These are phyloP conservation scores for Xylaria sp. DNA, from an alignment of 2,329 filamentous ascomycete species.

Conservation along the genomic window DNA sequence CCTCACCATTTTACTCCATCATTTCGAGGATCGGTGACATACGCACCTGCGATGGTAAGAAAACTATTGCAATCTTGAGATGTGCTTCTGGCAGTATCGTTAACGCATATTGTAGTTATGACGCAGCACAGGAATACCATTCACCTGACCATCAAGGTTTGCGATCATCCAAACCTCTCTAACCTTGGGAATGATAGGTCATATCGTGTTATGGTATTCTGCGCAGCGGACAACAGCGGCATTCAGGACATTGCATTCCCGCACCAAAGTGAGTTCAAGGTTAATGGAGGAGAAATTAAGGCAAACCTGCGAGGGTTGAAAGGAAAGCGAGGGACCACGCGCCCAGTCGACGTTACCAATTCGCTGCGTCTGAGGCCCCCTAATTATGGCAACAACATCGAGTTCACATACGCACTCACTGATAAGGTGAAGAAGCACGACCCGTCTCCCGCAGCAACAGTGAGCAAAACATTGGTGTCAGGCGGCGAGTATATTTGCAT, in stretches of 20 bases:
- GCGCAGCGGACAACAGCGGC: slow-evolving; percentile 72
- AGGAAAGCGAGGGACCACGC: slow-evolving; percentile 94
- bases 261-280: slow-evolving; percentile 89
- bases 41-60: slow-evolving; percentile 77
- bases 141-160: slow-evolving; percentile 57
- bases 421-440: slow-evolving; percentile 72
- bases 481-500: slow-evolving; percentile 33
- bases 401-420: slow-evolving; percentile 92
- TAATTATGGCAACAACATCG: slow-evolving; percentile 79
- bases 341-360: slow-evolving; percentile 89
- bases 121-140: slow-evolving; percentile 65
- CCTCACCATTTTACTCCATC: slow-evolving; percentile 87
- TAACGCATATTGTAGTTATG: slow-evolving; percentile 59
- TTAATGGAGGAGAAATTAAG: slow-evolving; percentile 89
- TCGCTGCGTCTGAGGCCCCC: slow-evolving; percentile 74
- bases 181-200: slow-evolving; percentile 70
- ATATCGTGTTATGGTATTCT: slow-evolving; percentile 84
- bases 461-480: slow-evolving; percentile 44
- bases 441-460: slow-evolving; percentile 41
- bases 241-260: slow-evolving; percentile 87
- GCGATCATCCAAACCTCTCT: slow-evolving; percentile 64
- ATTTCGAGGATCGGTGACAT: slow-evolving; percentile 71
- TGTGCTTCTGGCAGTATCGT: slow-evolving; percentile 7
- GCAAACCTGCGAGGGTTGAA: slow-evolving; percentile 95
- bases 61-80: background rate